Evolutionary conservation across 2,329 filamentous ascomycete genomes (phyloP), one percentile per base, ranked within the genome.

Genomic region (Dichotomopilus funicola): DNA sequence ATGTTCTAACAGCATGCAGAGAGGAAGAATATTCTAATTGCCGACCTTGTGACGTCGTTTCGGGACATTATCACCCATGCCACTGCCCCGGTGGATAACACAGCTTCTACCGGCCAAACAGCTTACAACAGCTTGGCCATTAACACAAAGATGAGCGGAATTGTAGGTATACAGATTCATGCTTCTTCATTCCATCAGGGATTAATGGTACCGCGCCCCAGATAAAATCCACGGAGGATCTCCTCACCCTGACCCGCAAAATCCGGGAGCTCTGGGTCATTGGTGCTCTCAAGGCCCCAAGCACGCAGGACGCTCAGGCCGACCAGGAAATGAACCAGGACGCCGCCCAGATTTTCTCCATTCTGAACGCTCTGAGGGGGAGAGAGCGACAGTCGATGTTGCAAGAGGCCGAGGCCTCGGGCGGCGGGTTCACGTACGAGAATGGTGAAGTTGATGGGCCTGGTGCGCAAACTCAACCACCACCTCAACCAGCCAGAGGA

Each of bases 251-350:
- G 10, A 78, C 71, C 13, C 73, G 76, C 40, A 73, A 75, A 59
- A 69, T 80, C 55, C 77, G 78, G 59, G 72, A 75, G 53, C 68
- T 79, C 31, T 79, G 76, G 76, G 69, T 78, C 9, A 71, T 73
- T 54, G 77, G 78, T 1, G 72, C 76, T 1, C 66, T 79, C 31
- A 70, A 71, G 54, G 70, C 67, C 46, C 70, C 75, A 4, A 73
- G 72, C 44, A 72, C 76, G 49, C 73, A 73, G 40, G 71, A 73
- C 51, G 67, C 64, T 45, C 67, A 72, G 59, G 68, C 67, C 33
- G 68, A 69, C 54, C 61, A 70, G 44, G 58, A 46, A 11, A 67
- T 70, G 49, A 70, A 71, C 45, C 59, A 59, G 7, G 68, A 71
- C 54, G 74, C 76, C 36, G 64, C 67, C 38, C 60, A 61, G 4